These are phyloP conservation scores for Immersiporthe knoxdaviesiana DNA, from an alignment of 2,329 filamentous ascomycete genomes.

Conservation along the genomic window DNA sequence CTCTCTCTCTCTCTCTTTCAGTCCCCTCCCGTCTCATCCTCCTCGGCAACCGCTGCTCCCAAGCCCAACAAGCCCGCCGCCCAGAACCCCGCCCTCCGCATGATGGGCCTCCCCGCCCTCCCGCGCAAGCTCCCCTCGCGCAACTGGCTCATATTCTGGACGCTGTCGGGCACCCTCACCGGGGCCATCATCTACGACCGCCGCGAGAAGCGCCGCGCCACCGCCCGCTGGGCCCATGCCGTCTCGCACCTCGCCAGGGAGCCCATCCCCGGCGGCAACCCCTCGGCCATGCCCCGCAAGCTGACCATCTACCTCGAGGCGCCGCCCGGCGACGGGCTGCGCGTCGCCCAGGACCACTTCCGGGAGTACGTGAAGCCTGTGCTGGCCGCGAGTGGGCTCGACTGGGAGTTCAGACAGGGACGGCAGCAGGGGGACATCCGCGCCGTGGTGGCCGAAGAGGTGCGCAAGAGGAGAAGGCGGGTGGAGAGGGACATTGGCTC, in stretches of 20 bases:
- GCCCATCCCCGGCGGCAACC: slow-evolving; percentile 57
- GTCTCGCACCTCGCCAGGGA: slow-evolving; percentile 85
- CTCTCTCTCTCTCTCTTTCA: background rate
- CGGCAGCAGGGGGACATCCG: slow-evolving; percentile 90
- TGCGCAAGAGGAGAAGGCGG: slow-evolving; percentile 70
- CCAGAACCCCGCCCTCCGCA: slow-evolving; percentile 73
- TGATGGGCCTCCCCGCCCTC: slow-evolving; percentile 84
- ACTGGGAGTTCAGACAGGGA: slow-evolving; percentile 96
- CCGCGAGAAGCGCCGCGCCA: slow-evolving; percentile 82
- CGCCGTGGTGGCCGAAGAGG: slow-evolving; percentile 82
- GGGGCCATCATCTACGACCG: slow-evolving; percentile 89
- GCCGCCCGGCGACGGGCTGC: slow-evolving; percentile 83
- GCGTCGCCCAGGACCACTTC: slow-evolving; percentile 90
- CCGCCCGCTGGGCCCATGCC: slow-evolving; percentile 82
- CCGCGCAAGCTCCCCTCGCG: slow-evolving; percentile 86
- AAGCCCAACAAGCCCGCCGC: slow-evolving; percentile 41
- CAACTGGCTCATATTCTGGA: slow-evolving; percentile 96
- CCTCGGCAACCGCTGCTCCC: slow-evolving; percentile 33
- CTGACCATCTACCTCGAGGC: slow-evolving; percentile 84
- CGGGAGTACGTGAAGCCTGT: slow-evolving; percentile 95
- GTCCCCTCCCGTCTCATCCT: slow-evolving; percentile 7
- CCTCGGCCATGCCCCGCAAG: slow-evolving; percentile 76
- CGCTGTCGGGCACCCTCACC: slow-evolving; percentile 76
- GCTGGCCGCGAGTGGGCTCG: slow-evolving; percentile 83
- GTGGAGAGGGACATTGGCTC: slow-evolving; percentile 51